phyloP scores from a whole-genome alignment of 2,329 filamentous ascomycete species.

The Fusarium lyarnte region DNA sequence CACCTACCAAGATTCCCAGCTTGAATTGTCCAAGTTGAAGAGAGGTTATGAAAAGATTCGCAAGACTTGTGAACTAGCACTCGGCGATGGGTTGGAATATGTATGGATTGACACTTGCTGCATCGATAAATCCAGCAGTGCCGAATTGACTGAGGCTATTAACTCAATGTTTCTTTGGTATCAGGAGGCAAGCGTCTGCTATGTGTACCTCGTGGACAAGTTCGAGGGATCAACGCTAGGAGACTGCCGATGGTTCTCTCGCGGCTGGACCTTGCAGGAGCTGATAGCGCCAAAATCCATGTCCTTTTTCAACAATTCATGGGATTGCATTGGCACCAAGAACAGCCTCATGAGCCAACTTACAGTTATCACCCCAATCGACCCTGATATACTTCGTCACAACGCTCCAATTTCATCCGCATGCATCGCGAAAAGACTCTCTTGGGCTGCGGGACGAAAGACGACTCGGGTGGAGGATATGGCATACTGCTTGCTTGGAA shows the following conservation, averaged over 20 bases:
- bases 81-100: accelerated
- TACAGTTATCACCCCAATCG: not conserved
- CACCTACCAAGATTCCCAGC: not conserved
- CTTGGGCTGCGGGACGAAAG: not conserved
- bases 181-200: not conserved
- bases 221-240: accelerated
- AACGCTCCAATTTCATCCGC: not conserved
- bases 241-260: not conserved
- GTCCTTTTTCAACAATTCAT: not conserved
- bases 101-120: not conserved
- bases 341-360: not conserved
- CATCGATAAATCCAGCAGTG: not conserved
- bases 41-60: not conserved
- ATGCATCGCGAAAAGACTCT: not conserved
- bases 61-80: not conserved
- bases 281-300: not conserved
- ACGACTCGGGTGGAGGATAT: not conserved
- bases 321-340: not conserved
- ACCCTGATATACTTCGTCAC: not conserved
- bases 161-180: not conserved
- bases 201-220: not conserved
- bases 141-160: not conserved
- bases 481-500: not conserved
- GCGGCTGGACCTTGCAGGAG: not conserved
- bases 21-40: not conserved